These are phyloP conservation scores for Allium fistulosum DNA, from an alignment of 106 monocot genomes.

Conservation along the genomic window DNA sequence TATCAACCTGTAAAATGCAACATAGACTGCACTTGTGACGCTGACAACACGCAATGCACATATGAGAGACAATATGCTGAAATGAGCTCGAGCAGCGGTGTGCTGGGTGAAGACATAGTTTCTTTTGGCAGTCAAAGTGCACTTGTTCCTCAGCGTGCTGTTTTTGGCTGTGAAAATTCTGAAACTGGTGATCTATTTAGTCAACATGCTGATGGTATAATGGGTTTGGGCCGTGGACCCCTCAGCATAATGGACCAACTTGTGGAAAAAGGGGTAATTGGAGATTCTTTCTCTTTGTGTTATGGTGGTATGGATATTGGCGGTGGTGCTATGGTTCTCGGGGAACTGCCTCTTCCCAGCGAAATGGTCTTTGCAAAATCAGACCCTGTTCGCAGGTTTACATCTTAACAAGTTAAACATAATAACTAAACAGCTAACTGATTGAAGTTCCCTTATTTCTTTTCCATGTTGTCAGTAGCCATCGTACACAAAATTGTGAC, in stretches of 20 bases:
- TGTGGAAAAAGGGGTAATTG: slow-evolving; percentile 55
- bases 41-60: slow-evolving; percentile 48
- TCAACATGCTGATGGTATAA: slow-evolving; percentile 91
- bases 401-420: neutral
- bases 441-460: too few species aligned
- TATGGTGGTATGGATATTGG: slow-evolving; percentile 87
- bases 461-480: too few species aligned
- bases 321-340: slow-evolving; percentile 85
- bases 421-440: too few species aligned
- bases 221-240: slow-evolving; percentile 66
- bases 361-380: slow-evolving; percentile 68
- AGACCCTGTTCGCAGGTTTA: slow-evolving; percentile 66
- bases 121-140: slow-evolving; percentile 58
- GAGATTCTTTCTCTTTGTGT: slow-evolving; percentile 76
- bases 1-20: slow-evolving; percentile 58
- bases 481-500: too few species aligned
- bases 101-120: slow-evolving; percentile 68
- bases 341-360: slow-evolving; percentile 50
- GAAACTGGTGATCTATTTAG: slow-evolving; percentile 72
- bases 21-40: slow-evolving; percentile 41
- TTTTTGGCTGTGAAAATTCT: slow-evolving; percentile 83
- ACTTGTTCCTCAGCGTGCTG: slow-evolving; percentile 48
- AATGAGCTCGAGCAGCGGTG: slow-evolving; percentile 80
- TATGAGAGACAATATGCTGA: slow-evolving; percentile 82
- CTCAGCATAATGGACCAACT: slow-evolving; percentile 93